A percentile compares a stretch with the other conserved stretches of the same genome.
Evolutionary conservation across 2,329 filamentous ascomycete genomes (phyloP).

Genomic region (Hyphodiscus sp.): DNA sequence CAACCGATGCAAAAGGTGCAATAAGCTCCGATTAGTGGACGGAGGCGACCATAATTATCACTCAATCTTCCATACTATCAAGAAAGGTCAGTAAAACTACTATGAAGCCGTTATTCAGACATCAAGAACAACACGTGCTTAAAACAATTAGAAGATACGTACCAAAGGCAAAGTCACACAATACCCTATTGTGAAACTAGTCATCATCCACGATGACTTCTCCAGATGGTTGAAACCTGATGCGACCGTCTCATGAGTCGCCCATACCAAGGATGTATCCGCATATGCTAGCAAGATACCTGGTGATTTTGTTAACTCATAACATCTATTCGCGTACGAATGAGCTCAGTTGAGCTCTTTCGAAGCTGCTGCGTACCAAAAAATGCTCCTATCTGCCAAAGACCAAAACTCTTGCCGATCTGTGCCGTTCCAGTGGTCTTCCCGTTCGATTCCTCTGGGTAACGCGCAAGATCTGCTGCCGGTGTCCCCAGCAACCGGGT

Average conservation of each 20-base stretch:
- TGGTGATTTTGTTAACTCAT: conserved; percentile 7
- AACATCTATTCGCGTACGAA: too few species aligned
- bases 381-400: conserved; percentile 13
- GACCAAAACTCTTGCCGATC: conserved; percentile 1
- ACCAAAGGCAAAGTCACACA: conserved; percentile 18
- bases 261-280: conserved; percentile 19
- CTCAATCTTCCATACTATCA: conserved; percentile 38
- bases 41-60: conserved; percentile 42
- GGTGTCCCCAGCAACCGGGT: conserved; percentile 11
- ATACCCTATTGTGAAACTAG: conserved; percentile 18
- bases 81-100: too few species aligned
- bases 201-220: conserved; percentile 21
- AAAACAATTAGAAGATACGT: background rate
- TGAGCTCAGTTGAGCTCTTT: background rate
- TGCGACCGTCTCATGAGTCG: conserved; percentile 19
- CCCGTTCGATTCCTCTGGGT: background rate
- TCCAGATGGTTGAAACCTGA: conserved; percentile 13
- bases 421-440: background rate
- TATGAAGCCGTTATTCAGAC: too few species aligned
- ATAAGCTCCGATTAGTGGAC: too few species aligned
- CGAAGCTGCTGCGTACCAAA: conserved; percentile 5
- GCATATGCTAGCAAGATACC: conserved; percentile 16
- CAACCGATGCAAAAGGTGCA: too few species aligned
- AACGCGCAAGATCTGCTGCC: background rate
- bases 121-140: background rate